These are phyloP conservation scores for Trichaptum fuscoviolaceum DNA, from an alignment of 768 basidiomycete genomes.

Conservation along the genomic window DNA sequence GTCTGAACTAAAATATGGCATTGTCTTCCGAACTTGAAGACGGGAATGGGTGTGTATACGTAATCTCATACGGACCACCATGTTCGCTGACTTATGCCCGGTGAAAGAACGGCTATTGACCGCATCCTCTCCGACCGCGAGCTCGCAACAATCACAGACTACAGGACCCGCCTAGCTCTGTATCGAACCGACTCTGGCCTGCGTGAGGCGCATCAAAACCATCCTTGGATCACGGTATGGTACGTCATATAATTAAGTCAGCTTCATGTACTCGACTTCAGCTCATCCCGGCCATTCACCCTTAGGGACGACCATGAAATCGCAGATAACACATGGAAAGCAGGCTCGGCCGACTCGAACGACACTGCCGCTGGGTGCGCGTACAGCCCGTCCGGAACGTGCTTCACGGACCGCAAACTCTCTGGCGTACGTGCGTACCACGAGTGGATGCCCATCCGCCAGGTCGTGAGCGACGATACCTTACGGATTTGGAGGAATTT, in stretches of 20 bases:
- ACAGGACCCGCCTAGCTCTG: conserved; percentile 44
- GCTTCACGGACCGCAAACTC: conserved; percentile 23
- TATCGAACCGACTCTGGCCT: conserved; percentile 50
- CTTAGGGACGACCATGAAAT: conserved; percentile 21
- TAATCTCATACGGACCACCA: neutral
- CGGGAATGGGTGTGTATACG: conserved; percentile 9
- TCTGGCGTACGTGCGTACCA: conserved; percentile 22
- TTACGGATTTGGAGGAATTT: conserved; percentile 26
- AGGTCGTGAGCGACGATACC: conserved; percentile 24
- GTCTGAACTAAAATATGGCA: neutral
- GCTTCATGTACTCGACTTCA: neutral
- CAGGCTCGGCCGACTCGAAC: conserved; percentile 22
- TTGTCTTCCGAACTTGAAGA: conserved; percentile 17
- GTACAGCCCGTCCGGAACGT: conserved; percentile 14
- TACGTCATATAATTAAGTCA: conserved; percentile 16
- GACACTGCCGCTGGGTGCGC: conserved; percentile 20
- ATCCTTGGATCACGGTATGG: conserved; percentile 57
- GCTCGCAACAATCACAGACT: conserved; percentile 51
- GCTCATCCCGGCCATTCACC: too few relatives aligned
- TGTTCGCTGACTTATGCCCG: neutral
- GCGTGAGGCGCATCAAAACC: conserved; percentile 40
- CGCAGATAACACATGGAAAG: conserved; percentile 24
- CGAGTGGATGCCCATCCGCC: conserved; percentile 26
- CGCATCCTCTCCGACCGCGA: conserved; percentile 48
- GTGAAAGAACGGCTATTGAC: conserved; percentile 39